Evolutionary conservation across 345 rosid species (phyloP), one percentile per base, ranked within the genome.

Genomic region (Limnanthes douglasii): DNA sequence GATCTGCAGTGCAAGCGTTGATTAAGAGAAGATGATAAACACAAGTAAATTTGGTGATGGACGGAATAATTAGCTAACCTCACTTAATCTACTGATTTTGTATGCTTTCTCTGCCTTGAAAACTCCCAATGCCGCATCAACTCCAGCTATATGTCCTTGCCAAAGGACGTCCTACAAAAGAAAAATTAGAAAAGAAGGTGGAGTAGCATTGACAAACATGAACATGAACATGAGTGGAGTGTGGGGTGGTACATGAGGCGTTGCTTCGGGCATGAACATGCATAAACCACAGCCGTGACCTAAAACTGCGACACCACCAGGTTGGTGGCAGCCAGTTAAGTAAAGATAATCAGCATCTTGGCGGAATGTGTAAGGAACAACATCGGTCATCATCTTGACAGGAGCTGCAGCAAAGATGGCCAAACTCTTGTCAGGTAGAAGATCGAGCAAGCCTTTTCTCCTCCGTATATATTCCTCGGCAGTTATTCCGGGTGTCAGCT

Each of bases 181-280:
- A 39, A 12, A 24, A n/a, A n/a, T 27, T 13, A 27, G 8, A 27
- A 27, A 13, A 27, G 8, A 27, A 1, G 31, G 12, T 3, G 31
- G 9, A 3, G 28, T 6, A 25, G n/a, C n/a, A n/a, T n/a, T n/a
- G n/a, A n/a, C n/a, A 3, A 27, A 27, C 31, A 4, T 15, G 10
- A 10, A 15, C 8, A 10, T 10, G 21, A 22, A 21, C 20, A 46
- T 39, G 19, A 31, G 15, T 24, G 5, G 6, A 15, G 15, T 10
- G n/a, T 31, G 39, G 5, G 24, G 29, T 12, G 77, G 57, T 70
- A 90, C 98, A 9, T 77, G 68, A 40, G 53, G 65, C 26, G 78
- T 72, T 51, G 78, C 48, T 65, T 84, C 92, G 0, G 93, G 98
- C 94, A 90, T 84, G 72, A 90, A 90, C 98, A 90, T 90, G 77